A percentile compares a stretch with the other conserved stretches of the same genome.
Conservation (phyloP, 2,329 filamentous ascomycete species). For the Ilyonectria sp. region DNA sequence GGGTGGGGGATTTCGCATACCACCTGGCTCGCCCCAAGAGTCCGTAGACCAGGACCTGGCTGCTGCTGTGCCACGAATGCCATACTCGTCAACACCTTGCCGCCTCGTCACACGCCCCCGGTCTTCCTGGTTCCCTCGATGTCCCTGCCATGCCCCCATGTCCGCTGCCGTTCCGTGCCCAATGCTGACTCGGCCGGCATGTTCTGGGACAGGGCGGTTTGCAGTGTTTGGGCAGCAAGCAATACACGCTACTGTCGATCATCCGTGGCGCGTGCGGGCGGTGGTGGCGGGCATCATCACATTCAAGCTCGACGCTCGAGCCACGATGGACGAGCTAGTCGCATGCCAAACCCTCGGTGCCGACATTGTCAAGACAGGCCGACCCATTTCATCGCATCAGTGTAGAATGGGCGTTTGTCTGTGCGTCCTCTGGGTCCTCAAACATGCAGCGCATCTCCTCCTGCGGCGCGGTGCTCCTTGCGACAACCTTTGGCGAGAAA, state of each 20-base stretch:
- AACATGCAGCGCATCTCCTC: background rate
- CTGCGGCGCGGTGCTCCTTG: background rate
- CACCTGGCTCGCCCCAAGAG: conserved; percentile 6
- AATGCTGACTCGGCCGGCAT: conserved; percentile 28
- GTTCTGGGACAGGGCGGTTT: conserved; percentile 1
- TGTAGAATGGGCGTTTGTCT: conserved; percentile 2
- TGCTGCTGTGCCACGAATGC: conserved; percentile 3
- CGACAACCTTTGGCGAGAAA: conserved; percentile 1
- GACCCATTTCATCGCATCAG: background rate
- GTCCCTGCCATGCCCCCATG: conserved; percentile 20
- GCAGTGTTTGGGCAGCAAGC: conserved; percentile 16
- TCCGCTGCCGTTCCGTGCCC: conserved; percentile 18
- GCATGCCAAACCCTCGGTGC: conserved; percentile 13
- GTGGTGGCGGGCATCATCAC: conserved; percentile 21
- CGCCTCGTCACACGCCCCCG: conserved; percentile 12
- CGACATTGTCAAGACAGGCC: conserved; percentile 5
- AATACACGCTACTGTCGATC: conserved; percentile 48
- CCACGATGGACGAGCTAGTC: conserved; percentile 18
- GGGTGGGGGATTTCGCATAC: conserved; percentile 22
- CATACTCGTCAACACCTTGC: conserved; percentile 8
- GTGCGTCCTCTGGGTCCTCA: conserved; percentile 5
- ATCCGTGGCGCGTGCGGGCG: conserved; percentile 43
- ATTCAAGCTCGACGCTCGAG: conserved; percentile 34
- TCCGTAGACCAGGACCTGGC: conserved; percentile 6
- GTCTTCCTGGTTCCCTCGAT: conserved; percentile 5